phyloP scores from a whole-genome alignment of 1,139 yeast genomes.

The Saccharomycopsis phalli region DNA sequence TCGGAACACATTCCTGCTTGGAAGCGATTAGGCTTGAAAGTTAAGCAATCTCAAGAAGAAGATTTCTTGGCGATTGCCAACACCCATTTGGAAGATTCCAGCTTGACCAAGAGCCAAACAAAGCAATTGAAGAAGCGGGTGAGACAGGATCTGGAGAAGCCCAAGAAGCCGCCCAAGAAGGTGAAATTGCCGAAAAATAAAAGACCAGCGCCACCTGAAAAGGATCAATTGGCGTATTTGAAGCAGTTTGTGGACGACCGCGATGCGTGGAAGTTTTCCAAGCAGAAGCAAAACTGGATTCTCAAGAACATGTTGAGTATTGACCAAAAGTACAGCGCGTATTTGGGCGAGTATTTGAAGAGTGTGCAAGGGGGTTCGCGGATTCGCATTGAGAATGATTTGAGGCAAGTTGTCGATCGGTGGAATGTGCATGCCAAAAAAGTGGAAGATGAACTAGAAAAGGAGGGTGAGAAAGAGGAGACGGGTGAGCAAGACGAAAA shows the following conservation, averaged over 20 bases:
- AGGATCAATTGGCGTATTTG: slow-evolving; percentile 72
- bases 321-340: slow-evolving; percentile 47
- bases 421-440: slow-evolving; percentile 50
- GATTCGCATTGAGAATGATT: slow-evolving; percentile 46
- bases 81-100: slow-evolving; percentile 38
- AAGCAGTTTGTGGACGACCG: slow-evolving; percentile 54
- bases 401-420: slow-evolving; percentile 36
- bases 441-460: slow-evolving; percentile 32
- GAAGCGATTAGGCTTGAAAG: slow-evolving; percentile 74
- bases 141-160: slow-evolving; percentile 26
- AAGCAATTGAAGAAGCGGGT: slow-evolving; percentile 37
- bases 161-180: slow-evolving; percentile 59
- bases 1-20: slow-evolving; percentile 63
- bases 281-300: slow-evolving; percentile 92
- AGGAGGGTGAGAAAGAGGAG: slow-evolving; percentile 16
- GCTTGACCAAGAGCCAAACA: slow-evolving; percentile 38
- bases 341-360: slow-evolving; percentile 48
- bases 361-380: slow-evolving; percentile 72
- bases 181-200: slow-evolving; percentile 67
- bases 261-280: slow-evolving; percentile 80
- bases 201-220: slow-evolving; percentile 58
- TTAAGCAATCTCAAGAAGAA: slow-evolving; percentile 34
- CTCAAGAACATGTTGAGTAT: slow-evolving; percentile 54
- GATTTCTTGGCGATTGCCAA: slow-evolving; percentile 36
- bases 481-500: slow-evolving; percentile 19